Evolutionary conservation across 331 rosid genomes (phyloP).

Genomic region (Rosa hybrid): DNA sequence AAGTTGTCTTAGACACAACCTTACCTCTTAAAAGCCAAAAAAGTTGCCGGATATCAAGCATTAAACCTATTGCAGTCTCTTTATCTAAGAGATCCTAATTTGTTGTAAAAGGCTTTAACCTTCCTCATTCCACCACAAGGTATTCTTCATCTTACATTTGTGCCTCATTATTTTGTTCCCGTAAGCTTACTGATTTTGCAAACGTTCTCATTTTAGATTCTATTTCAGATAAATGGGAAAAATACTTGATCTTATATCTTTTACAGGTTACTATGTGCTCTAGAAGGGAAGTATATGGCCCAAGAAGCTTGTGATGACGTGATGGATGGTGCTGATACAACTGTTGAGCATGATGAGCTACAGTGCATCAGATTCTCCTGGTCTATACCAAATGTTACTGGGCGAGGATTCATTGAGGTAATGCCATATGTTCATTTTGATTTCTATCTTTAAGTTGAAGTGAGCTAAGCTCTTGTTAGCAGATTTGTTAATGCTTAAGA

Average conservation of each 20-base stretch:
- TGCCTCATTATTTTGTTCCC: neutral
- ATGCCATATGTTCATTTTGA: slow-evolving; percentile 1
- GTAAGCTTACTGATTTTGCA: neutral
- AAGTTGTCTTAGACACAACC: slow-evolving; percentile 72
- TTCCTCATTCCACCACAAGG: slow-evolving; percentile 64
- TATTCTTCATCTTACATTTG: slow-evolving; percentile 19
- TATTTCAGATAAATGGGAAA: neutral
- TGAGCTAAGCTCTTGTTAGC: neutral
- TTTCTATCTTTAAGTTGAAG: neutral
- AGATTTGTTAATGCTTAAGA: neutral
- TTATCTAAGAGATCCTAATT: slow-evolving; percentile 50
- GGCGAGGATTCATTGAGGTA: slow-evolving; percentile 97
- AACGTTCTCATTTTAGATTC: neutral
- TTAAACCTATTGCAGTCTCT: slow-evolving; percentile 88
- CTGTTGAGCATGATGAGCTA: slow-evolving; percentile 47
- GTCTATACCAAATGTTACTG: slow-evolving; percentile 57
- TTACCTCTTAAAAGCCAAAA: slow-evolving; percentile 53
- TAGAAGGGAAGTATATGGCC: slow-evolving; percentile 82
- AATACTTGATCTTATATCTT: neutral
- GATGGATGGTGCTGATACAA: slow-evolving; percentile 45
- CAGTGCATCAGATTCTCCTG: slow-evolving; percentile 70
- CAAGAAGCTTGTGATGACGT: slow-evolving; percentile 57
- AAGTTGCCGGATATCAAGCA: slow-evolving; percentile 56
- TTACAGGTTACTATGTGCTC: slow-evolving; percentile 82
- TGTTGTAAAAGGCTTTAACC: slow-evolving; percentile 75